Percentiles rank a stretch among this genome's conserved stretches.
These are phyloP conservation scores for Parietaria judaica DNA, from an alignment of 306 rosid genomes.

Conservation along the genomic window DNA sequence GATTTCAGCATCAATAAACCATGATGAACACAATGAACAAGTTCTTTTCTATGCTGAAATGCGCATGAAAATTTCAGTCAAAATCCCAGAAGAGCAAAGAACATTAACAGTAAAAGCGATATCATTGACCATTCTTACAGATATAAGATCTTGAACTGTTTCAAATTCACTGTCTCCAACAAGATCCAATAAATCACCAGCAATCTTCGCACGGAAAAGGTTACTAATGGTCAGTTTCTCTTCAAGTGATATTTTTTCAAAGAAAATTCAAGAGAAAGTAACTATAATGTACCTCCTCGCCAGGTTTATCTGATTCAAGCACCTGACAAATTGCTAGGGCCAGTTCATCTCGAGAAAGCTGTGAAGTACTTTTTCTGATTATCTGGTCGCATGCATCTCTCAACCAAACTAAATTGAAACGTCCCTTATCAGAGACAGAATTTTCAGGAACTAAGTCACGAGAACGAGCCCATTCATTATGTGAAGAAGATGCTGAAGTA, in stretches of 20 bases:
- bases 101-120: constrained; percentile 13
- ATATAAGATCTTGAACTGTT: constrained; percentile 70
- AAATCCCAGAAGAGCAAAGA: constrained; percentile 15
- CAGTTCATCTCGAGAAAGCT: constrained; percentile 69
- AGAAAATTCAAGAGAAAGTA: constrained; percentile 11
- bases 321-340: constrained; percentile 93
- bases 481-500: constrained; percentile 31
- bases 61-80: constrained; percentile 8
- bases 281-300: constrained; percentile 70
- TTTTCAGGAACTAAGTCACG: constrained; percentile 12
- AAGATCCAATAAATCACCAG: constrained; percentile 84
- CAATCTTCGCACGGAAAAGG: constrained; percentile 50
- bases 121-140: constrained; percentile 40
- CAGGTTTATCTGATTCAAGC: constrained; percentile 80
- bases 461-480: constrained; percentile 31
- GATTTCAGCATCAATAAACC: constrained; percentile 63
- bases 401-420: constrained; percentile 59
- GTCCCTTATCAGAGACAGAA: constrained; percentile 27
- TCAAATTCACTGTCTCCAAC: constrained; percentile 90
- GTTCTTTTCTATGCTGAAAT: constrained; percentile 76
- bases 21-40: constrained; percentile 69
- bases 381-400: constrained; percentile 72
- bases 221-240: not conserved
- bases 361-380: constrained; percentile 32
- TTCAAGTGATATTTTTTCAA: constrained; percentile 5